Base-by-base conservation (phyloP, 116 monocot genomes). In the Iris pallida region DNA sequence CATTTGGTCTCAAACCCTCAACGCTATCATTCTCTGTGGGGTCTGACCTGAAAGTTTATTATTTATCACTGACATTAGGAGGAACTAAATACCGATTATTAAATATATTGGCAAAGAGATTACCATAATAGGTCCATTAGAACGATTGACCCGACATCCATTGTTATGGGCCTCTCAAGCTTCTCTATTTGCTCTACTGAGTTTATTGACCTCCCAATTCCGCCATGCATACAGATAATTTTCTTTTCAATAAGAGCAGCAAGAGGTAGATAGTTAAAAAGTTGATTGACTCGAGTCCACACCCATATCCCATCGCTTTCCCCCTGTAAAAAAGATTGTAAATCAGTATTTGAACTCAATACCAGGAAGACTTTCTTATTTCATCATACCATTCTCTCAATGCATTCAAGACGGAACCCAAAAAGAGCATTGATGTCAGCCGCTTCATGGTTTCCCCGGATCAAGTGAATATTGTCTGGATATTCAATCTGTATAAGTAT, bases 151-250 rank as follows among this genome's bases (percentile, higher is more conserved):
- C 95, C 95, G 47, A 80, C 91, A 80, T 95, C 95, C 95, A 95
- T 95, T 40, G 95, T 91, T 52, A 95, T 95, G 16, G 95, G 95
- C 59, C 95, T 79, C 69, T 86, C 83, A 77, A 95, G 81, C 64
- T 86, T 95, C 74, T 95, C 95, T 54, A 95, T 95, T 73, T 95
- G 95, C 58, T 95, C 95, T 11, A 95, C 71, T 7, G 79, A 79
- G 55, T 91, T 85, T 56, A 95, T 95, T 4, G 95, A 95, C 66
- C 91, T 88, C 13, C 95, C 95, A 71, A 95, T 91, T 51, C 95
- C 95, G 74, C 95, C 95, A 81, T 95, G 95, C 95, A 95, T 95
- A 78, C 95, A 95, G 8, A 95, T 95, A 52, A 95, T 91, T 80
- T 95, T 95, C 78, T 86, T 95, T 42, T 95, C 95, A 72, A 95